Conservation (phyloP, 2,329 filamentous ascomycete genomes). For the Fusarium chuoi region DNA sequence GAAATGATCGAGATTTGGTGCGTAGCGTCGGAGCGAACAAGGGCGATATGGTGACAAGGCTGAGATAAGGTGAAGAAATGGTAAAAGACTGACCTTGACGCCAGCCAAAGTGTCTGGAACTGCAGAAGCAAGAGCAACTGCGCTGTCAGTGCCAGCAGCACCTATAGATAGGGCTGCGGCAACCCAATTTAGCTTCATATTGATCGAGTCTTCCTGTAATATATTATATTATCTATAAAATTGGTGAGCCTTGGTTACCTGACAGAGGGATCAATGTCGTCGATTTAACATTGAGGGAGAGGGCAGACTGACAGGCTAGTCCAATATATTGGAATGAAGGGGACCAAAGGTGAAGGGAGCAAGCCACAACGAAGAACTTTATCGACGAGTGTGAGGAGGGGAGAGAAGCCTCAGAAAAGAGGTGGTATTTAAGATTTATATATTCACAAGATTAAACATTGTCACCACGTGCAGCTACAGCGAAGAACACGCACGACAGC, state of each 20-base stretch:
- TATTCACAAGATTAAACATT: background rate
- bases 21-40: background rate
- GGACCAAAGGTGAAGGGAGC: background rate
- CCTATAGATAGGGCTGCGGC: constrained; percentile 47
- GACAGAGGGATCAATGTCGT: background rate
- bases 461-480: background rate
- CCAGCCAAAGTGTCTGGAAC: constrained; percentile 13
- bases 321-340: constrained; percentile 23
- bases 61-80: background rate
- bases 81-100: constrained; percentile 25
- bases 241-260: background rate
- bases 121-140: constrained; percentile 10
- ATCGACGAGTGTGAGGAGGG: background rate
- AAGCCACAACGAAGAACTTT: background rate
- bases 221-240: background rate
- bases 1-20: background rate
- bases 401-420: background rate
- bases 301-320: constrained; percentile 9
- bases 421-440: constrained; percentile 5
- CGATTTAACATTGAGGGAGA: background rate
- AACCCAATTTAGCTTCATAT: constrained; percentile 50
- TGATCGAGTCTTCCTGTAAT: constrained; percentile 1
- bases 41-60: background rate
- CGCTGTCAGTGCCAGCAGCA: constrained; percentile 44
- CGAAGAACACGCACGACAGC: background rate